Conservation (phyloP, 345 rosid genomes). For the Raphanus raphanistrum region DNA sequence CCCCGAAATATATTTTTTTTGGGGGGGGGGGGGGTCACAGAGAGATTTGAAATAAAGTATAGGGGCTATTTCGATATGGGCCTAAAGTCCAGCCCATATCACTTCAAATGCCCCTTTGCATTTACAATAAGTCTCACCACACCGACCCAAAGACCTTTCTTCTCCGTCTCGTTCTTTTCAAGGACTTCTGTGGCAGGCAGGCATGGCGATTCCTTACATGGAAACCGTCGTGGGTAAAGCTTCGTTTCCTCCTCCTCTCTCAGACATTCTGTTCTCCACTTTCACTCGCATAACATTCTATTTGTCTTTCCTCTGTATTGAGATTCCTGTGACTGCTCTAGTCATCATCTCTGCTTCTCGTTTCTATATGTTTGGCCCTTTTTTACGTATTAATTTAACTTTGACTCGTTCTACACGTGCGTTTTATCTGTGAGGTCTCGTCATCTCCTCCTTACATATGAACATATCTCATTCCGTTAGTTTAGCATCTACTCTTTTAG, state of each 20-base stretch:
- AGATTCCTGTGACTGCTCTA: neutral
- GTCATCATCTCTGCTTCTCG: conserved; percentile 16
- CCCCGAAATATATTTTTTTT: no score
- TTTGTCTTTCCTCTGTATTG: neutral
- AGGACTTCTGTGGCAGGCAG: no score
- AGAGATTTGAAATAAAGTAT: neutral
- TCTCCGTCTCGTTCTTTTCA: neutral
- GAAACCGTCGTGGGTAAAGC: conserved; percentile 83
- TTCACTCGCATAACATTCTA: neutral
- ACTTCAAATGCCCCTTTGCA: neutral
- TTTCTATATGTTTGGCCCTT: neutral
- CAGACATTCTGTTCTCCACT: neutral
- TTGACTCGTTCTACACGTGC: neutral
- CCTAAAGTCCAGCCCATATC: conserved; percentile 14
- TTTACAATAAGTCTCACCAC: neutral
- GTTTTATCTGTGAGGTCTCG: conserved; percentile 21
- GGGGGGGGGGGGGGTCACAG: no score
- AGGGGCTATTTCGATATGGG: conserved; percentile 16
- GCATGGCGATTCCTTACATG: conserved; percentile 92
- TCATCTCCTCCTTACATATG: neutral
- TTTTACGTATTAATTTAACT: conserved; percentile 21
- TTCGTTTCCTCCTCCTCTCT: neutral
- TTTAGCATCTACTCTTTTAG: no score
- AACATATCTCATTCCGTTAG: conserved; percentile 1
- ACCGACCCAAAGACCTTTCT: conserved; percentile 20